Base-by-base conservation (phyloP, 805 yeast species). In the Wickerhamiella lipophila region DNA sequence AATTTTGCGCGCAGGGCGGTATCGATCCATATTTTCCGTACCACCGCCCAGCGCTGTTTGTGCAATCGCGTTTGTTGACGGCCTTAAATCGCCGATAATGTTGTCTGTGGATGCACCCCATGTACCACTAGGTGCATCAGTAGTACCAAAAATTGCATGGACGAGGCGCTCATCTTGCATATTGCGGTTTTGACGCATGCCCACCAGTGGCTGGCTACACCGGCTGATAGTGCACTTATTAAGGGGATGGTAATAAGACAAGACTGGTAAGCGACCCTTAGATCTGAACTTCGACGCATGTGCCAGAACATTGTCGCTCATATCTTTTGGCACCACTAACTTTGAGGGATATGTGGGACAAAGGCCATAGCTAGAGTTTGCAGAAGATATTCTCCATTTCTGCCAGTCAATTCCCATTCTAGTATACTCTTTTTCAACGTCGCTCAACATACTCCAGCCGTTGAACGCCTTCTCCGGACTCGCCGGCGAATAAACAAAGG, bases 1-100 rank as follows among this genome's bases (percentile, higher is more conserved):
- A 16, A 83, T 72, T 60, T 86, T 81, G 53, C 75, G 69, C 25
- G 81, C 81, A 27, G 72, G 72, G 46, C 78, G 73, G 65, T 92
- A 89, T 60, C 86, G 77, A 50, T 89, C 96, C 72, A 87, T 83
- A 55, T 76, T 81, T 61, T 92, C 98, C 0, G 96, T 82, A 0
- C 98, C 98, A n/a, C 96, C 98, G 11, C 98, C 98, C 13, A 92
- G 66, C 0, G 97, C 97, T 42, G 85, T 84, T 58, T 92, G 97
- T 0, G 96, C 97, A 76, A 87, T 76, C 6, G 97, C 97, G 64
- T 92, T 92, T 0, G 96, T 82, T 22, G 87, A 64, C 0, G 98
- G 98, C 49, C 98, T 70, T 19, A 94, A 83, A 66, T 92, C 98
- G 3, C 86, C 89, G 26, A 92, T 79, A 25, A 92, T 64, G 58